Conservation (phyloP, 805 yeast species). For the Starmera dryadoides region DNA sequence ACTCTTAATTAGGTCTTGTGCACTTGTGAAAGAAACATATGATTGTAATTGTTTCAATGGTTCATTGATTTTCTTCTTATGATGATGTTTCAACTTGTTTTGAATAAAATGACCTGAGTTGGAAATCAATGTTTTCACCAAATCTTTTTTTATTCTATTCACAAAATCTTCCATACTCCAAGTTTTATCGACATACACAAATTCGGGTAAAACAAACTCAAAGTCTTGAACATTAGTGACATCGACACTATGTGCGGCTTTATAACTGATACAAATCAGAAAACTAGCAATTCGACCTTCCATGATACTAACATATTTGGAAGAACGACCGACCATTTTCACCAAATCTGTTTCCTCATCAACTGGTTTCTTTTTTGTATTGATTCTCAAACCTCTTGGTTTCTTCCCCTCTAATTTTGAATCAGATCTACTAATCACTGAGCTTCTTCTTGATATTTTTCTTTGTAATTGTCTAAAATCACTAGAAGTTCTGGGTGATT, state of each 20-base stretch:
- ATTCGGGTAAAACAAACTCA: conserved; percentile 41
- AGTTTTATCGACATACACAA: conserved; percentile 36
- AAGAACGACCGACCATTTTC: conserved; percentile 69
- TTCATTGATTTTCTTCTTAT: conserved; percentile 23
- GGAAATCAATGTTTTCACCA: conserved; percentile 45
- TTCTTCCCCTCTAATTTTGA: not conserved
- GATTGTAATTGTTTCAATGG: conserved; percentile 24
- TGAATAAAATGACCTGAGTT: conserved; percentile 58
- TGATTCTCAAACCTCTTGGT: not conserved
- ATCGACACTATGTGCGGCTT: conserved; percentile 49
- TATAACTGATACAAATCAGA: conserved; percentile 57
- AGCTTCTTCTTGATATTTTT: not conserved
- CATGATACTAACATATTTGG: conserved; percentile 57
- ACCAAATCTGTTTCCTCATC: conserved; percentile 27
- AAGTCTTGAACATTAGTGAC: conserved; percentile 54
- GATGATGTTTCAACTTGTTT: conserved; percentile 46
- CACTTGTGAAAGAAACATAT: conserved; percentile 12
- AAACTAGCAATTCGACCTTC: conserved; percentile 41
- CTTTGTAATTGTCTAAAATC: not conserved
- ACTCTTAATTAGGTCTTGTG: not conserved
- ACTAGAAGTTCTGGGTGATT: not conserved
- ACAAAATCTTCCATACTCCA: conserved; percentile 57
- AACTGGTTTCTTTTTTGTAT: not conserved
- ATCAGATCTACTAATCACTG: not conserved
- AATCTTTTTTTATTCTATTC: conserved; percentile 43